Conservation (phyloP, 495 filamentous ascomycete species). For the Bathelium albidoporum region DNA sequence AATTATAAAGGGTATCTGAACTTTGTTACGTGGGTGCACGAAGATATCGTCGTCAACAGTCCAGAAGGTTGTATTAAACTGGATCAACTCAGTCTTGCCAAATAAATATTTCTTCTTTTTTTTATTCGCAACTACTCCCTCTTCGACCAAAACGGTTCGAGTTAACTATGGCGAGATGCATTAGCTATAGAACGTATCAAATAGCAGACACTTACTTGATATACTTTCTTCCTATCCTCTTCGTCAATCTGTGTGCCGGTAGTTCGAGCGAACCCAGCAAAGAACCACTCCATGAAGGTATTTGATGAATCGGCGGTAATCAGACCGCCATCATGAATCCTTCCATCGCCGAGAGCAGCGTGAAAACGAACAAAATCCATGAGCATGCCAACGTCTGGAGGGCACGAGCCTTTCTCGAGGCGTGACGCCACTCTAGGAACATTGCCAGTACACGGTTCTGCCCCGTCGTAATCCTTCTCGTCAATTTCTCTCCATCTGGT, state of each 20-base stretch:
- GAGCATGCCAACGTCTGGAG: conserved; percentile 2
- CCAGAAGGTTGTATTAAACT: conserved; percentile 6
- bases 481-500: background rate
- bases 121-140: conserved; percentile 7
- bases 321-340: background rate
- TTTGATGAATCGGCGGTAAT: conserved; percentile 6
- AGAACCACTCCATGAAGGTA: conserved; percentile 7
- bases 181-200: conserved; percentile 1
- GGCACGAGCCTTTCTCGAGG: background rate
- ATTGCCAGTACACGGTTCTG: background rate
- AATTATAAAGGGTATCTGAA: conserved; percentile 7
- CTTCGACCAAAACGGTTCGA: conserved; percentile 1
- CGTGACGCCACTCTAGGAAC: background rate
- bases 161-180: conserved; percentile 1
- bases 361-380: conserved; percentile 6
- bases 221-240: conserved; percentile 8
- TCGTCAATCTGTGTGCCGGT: conserved; percentile 3
- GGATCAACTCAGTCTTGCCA: conserved; percentile 8
- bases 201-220: conserved; percentile 1
- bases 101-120: conserved; percentile 8
- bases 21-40: conserved; percentile 3
- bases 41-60: conserved; percentile 7
- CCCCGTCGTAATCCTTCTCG: background rate
- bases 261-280: conserved; percentile 5
- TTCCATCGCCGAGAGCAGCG: conserved; percentile 1